These are phyloP conservation scores for Mycocentrospora acerina DNA, from an alignment of 2,329 filamentous ascomycete species.

Conservation along the genomic window DNA sequence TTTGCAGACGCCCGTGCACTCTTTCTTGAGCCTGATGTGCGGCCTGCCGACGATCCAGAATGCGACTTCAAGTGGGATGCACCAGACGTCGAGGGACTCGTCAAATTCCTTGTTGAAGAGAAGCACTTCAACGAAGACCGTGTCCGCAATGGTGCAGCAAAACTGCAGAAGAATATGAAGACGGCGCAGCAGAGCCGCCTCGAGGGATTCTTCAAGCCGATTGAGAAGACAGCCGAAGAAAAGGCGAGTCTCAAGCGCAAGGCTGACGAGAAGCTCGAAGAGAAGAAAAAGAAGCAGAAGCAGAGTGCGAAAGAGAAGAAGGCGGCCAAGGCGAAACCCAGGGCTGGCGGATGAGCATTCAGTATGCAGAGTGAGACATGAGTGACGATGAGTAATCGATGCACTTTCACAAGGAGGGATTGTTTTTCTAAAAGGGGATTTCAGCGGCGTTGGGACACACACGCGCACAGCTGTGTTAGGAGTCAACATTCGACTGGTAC, in stretches of 20 bases:
- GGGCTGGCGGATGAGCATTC: too few species aligned
- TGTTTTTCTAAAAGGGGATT: slow-evolving; percentile 1
- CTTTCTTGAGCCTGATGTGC: slow-evolving; percentile 90
- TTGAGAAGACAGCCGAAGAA: slow-evolving; percentile 85
- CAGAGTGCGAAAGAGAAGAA: slow-evolving; percentile 95
- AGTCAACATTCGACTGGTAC: too few species aligned
- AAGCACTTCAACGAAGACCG: slow-evolving; percentile 98
- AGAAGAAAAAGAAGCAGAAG: slow-evolving; percentile 95
- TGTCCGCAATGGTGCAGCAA: slow-evolving; percentile 74
- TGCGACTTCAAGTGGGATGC: slow-evolving; percentile 99
- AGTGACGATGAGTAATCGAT: too few species aligned
- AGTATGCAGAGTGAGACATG: too few species aligned
- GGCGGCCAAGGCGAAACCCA: slow-evolving; percentile 80
- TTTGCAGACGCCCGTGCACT: slow-evolving; percentile 87
- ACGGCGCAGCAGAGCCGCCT: slow-evolving; percentile 85
- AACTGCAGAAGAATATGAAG: slow-evolving; percentile 88
- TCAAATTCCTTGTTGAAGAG: slow-evolving; percentile 86
- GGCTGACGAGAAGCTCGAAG: slow-evolving; percentile 85
- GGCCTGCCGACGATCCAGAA: slow-evolving; percentile 74
- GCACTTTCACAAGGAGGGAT: too few species aligned
- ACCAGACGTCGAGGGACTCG: slow-evolving; percentile 84
- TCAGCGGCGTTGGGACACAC: slow-evolving; percentile 1
- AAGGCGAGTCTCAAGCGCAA: slow-evolving; percentile 87
- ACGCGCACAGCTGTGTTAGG: too few species aligned
- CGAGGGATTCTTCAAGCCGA: slow-evolving; percentile 94